A percentile compares a stretch with the other conserved stretches of the same genome.
Evolutionary conservation across 768 basidiomycete species (phyloP).

Genomic region (Boletus sensibilis): DNA sequence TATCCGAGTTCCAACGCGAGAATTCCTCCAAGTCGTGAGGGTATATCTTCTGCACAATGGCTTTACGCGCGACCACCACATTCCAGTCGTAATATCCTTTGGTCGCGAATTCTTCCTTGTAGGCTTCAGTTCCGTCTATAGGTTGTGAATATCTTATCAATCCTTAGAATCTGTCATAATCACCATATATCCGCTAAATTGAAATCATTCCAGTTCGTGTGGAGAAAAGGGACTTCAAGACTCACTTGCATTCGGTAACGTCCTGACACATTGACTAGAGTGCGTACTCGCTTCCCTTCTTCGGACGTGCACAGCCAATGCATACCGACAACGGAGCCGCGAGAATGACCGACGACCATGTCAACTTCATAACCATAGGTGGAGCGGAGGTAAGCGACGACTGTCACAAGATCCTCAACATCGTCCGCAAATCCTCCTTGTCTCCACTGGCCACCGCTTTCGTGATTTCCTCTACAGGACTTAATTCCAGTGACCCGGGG

Average conservation of each 20-base stretch:
- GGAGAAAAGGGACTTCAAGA: background rate
- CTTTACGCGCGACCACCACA: constrained; percentile 63
- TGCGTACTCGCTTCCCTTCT: constrained; percentile 54
- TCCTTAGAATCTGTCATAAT: background rate
- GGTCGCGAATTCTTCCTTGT: constrained; percentile 50
- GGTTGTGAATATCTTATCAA: constrained; percentile 1
- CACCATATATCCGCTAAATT: constrained; percentile 31
- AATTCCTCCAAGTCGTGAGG: constrained; percentile 63
- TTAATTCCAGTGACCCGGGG: constrained; percentile 4
- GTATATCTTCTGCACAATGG: constrained; percentile 49
- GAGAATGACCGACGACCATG: constrained; percentile 75
- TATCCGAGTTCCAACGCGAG: constrained; percentile 60
- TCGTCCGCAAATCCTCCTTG: constrained; percentile 61
- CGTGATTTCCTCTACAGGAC: constrained; percentile 64
- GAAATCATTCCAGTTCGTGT: constrained; percentile 1
- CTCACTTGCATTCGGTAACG: constrained; percentile 76
- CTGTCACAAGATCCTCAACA: constrained; percentile 61
- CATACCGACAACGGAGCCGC: constrained; percentile 66
- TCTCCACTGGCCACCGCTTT: constrained; percentile 66
- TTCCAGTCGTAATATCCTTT: constrained; percentile 65
- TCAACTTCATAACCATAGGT: constrained; percentile 67
- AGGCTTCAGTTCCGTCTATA: constrained; percentile 29
- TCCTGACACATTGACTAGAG: constrained; percentile 72
- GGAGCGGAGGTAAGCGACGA: constrained; percentile 58
- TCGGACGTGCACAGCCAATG: constrained; percentile 66